Base-by-base conservation (phyloP, 306 rosid species). In the Acacia melanoxylon region DNA sequence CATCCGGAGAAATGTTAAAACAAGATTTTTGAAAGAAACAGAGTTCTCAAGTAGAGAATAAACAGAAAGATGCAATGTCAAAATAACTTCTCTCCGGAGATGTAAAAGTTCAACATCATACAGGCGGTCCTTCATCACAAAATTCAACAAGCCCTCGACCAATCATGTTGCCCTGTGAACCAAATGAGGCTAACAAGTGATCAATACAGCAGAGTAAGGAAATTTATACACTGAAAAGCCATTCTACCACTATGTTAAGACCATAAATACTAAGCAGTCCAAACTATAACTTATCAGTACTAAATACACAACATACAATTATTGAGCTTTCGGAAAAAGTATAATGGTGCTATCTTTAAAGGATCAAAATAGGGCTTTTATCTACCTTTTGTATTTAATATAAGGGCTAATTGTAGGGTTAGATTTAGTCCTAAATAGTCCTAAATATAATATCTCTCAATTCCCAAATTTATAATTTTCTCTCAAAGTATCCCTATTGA, bases 91-190 rank as follows among this genome's bases (percentile, higher is more conserved):
- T 37, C 41, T 8, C 41, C 6, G 8, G 41, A 37, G 20, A 58
- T 58, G 24, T 29, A 68, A 20, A 27, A 80, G 31, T 65, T 54
- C 51, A 81, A 80, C 42, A 37, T 82, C 97, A 92, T 86, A 94
- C 97, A 42, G 93, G 94, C 74, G 98, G 97, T 84, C 84, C 91
- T n/a, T 92, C 94, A 15, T 92, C 97, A 71, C 98, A 94, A 52
- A 91, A 84, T 80, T 94, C 94, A 63, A 94, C 58, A 42, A 94
- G 78, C 68, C 97, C 98, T 85, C 98, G 89, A 41, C 93, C 96
- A 48, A 94, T 78, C 91, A 92, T 0, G 73, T 75, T 89, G 16
- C 98, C 97, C 98, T 94, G 86, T 74, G 66, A 76, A 83, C 59
- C 24, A 52, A 52, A 20, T 52, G 49, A 45, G 16, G 49, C 49